A percentile compares a stretch with the other conserved stretches of the same genome.
phyloP scores from a whole-genome alignment of 345 rosid species.

The Arabidopsis thaliana region DNA sequence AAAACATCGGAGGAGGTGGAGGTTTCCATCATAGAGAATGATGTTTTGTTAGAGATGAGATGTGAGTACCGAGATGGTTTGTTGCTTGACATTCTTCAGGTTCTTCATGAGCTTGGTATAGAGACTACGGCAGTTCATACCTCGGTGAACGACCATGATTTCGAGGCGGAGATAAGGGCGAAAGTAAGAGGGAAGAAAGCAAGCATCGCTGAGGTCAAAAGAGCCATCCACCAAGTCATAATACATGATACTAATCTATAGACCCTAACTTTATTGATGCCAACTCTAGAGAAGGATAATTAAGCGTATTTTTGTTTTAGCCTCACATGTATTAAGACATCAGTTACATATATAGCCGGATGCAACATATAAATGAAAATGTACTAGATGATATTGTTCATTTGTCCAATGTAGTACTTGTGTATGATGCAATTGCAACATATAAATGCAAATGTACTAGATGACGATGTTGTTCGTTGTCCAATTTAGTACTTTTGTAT shows the following conservation, averaged over 20 bases:
- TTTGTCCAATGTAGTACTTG: neutral
- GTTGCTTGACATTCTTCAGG: slow-evolving; percentile 79
- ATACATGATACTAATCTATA: slow-evolving; percentile 11
- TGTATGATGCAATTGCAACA: neutral
- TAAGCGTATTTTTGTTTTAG: neutral
- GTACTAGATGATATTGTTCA: neutral
- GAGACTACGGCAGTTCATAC: slow-evolving; percentile 82
- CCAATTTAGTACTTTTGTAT: neutral
- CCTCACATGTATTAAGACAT: neutral
- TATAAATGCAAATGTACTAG: slow-evolving; percentile 8
- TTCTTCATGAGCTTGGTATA: slow-evolving; percentile 68
- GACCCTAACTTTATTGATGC: slow-evolving; percentile 28
- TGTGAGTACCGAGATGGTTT: slow-evolving; percentile 78
- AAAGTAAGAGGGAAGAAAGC: slow-evolving; percentile 82
- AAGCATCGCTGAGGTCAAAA: slow-evolving; percentile 88
- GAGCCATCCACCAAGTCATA: slow-evolving; percentile 69
- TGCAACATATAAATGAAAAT: slow-evolving; percentile 12
- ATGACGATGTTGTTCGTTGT: neutral
- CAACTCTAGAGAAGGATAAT: slow-evolving; percentile 16
- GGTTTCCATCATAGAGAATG: slow-evolving; percentile 93
- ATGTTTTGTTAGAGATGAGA: slow-evolving; percentile 80
- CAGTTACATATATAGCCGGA: slow-evolving; percentile 3
- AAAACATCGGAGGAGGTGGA: slow-evolving; percentile 56
- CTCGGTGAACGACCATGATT: slow-evolving; percentile 52
- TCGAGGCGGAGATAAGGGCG: slow-evolving; percentile 84